Conservation (phyloP, 768 basidiomycete species). For the Tricholoma bakamatsutake region DNA sequence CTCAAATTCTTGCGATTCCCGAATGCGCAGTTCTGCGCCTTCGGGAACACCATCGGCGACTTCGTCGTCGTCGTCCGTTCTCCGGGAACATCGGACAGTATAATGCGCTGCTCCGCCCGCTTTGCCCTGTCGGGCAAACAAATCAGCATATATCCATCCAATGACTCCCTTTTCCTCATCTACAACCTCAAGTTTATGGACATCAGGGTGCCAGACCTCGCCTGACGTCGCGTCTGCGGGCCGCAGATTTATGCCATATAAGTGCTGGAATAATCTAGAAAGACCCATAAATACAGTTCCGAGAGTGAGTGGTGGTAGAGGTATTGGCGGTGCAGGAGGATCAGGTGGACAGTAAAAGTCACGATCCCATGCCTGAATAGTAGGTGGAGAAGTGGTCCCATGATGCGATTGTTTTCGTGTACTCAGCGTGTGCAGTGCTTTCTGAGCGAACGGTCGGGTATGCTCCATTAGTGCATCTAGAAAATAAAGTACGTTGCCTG, state of each 20-base stretch:
- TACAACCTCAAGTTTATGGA: slow-evolving; percentile 89
- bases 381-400: slow-evolving; percentile 46
- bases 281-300: slow-evolving; percentile 91
- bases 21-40: slow-evolving; percentile 35
- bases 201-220: slow-evolving; percentile 86
- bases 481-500: slow-evolving; percentile 86
- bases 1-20: slow-evolving; percentile 58
- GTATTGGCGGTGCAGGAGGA: slow-evolving; percentile 66
- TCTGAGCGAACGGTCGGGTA: slow-evolving; percentile 70
- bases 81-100: slow-evolving; percentile 89
- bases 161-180: slow-evolving; percentile 84
- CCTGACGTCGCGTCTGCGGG: slow-evolving; percentile 63
- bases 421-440: slow-evolving; percentile 63
- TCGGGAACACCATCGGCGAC: slow-evolving; percentile 47
- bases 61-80: slow-evolving; percentile 89
- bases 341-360: slow-evolving; percentile 88
- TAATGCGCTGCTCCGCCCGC: slow-evolving; percentile 93
- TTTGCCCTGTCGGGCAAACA: slow-evolving; percentile 83
- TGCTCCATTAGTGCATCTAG: slow-evolving; percentile 75
- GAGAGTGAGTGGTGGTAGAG: slow-evolving; percentile 71
- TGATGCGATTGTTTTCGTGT: slow-evolving; percentile 74
- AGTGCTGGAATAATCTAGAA: slow-evolving; percentile 78
- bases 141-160: slow-evolving; percentile 93
- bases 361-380: slow-evolving; percentile 93
- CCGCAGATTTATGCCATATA: slow-evolving; percentile 84